Evolutionary conservation across 805 yeast species (phyloP), one percentile per base, ranked within the genome.

Genomic region (Huiozyma naganishii): DNA sequence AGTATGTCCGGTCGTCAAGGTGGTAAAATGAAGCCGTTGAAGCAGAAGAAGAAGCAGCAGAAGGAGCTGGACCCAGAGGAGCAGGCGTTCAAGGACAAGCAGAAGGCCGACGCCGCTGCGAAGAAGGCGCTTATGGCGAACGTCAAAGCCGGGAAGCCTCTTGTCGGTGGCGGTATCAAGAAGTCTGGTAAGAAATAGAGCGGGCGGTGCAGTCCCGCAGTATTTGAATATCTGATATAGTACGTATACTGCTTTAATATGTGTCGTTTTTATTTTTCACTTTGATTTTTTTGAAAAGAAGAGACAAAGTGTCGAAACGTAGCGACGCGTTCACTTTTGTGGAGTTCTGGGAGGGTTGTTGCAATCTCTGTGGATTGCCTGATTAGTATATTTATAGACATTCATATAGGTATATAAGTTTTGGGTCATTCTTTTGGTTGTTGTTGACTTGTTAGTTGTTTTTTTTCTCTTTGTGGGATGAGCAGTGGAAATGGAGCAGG

Each of bases 1-100:
- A 35, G 13, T 10, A 87, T 88, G 95, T 87, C 95, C 41, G 88
- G 95, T 58, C 88, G 96, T 72, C 96, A 89, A 73, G 97, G 97
- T 62, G 97, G 97, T 60, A 89, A 89, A 66, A 79, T 89, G 47
- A 89, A 89, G 79, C 97, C 71, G 46, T 54, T 68, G 46, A 68
- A 68, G 61, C 83, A 90, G 54, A 90, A 85, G 70, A 78, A 82
- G 81, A 87, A 87, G 76, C 74, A 76, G 59, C 72, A 70, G 45
- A 51, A 80, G 49, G 87, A 82, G 29, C 63, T 68, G 48, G 95
- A 88, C 63, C 96, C 89, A 2, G 97, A 89, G 47, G 97, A 88
- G 51, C 44, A 73, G 29, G 96, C 96, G 5, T 88, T 80, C 76
- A 86, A 86, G 71, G 90, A 83, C 59, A 89, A 88, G 74, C 95